phyloP scores from a whole-genome alignment of 2,329 filamentous ascomycete species.

The Orbilia oligospora region DNA sequence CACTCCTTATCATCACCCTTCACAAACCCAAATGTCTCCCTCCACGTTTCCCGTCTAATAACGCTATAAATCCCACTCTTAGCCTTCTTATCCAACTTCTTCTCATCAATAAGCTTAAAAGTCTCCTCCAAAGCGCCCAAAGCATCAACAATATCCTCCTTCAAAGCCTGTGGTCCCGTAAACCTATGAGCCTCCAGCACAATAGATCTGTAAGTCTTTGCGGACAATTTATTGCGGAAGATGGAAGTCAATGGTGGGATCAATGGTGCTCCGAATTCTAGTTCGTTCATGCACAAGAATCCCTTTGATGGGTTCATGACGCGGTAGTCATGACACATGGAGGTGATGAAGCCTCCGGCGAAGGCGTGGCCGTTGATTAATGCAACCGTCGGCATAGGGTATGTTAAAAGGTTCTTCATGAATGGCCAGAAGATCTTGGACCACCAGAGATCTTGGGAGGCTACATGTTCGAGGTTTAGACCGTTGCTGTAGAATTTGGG shows the following conservation, averaged over 20 bases:
- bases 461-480: conserved; percentile 80
- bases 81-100: conserved; percentile 75
- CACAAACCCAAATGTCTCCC: conserved; percentile 75
- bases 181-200: conserved; percentile 82
- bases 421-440: conserved; percentile 74
- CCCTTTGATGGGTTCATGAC: conserved; percentile 79
- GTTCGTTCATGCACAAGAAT: conserved; percentile 85
- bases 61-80: conserved; percentile 77
- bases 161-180: conserved; percentile 75
- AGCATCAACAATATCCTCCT: conserved; percentile 78
- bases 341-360: conserved; percentile 84
- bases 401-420: conserved; percentile 71
- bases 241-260: conserved; percentile 80
- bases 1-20: conserved; percentile 70
- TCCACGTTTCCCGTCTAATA: conserved; percentile 83
- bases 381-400: conserved; percentile 86
- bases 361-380: conserved; percentile 85
- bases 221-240: conserved; percentile 78
- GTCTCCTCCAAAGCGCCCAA: conserved; percentile 77
- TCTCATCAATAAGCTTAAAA: conserved; percentile 74
- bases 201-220: conserved; percentile 74
- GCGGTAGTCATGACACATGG: conserved; percentile 87
- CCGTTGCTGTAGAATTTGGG: conserved; percentile 87
- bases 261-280: conserved; percentile 83
- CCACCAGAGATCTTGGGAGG: conserved; percentile 75